These are phyloP conservation scores for Phaeoacremonium minimum DNA, from an alignment of 2,329 filamentous ascomycete species.

Conservation along the genomic window DNA sequence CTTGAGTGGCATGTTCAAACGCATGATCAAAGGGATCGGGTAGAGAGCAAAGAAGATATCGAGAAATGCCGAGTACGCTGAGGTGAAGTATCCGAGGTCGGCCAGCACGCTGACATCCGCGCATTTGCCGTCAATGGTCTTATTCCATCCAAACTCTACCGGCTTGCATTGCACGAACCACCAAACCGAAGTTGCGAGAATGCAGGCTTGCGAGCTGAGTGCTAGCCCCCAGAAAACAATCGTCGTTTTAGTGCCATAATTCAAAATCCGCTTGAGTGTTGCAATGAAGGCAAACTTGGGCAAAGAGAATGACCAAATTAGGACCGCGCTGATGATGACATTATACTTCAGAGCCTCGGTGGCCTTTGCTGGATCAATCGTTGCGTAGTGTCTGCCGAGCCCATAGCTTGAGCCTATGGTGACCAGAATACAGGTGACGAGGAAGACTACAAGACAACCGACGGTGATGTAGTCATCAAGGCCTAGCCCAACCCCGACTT, in stretches of 20 bases:
- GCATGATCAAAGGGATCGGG: conserved; percentile 24
- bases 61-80: conserved; percentile 22
- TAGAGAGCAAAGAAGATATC: conserved; percentile 25
- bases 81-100: conserved; percentile 20
- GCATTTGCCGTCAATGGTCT: conserved; percentile 16
- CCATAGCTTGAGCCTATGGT: conserved; percentile 19
- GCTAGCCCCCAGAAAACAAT: conserved; percentile 23
- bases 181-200: conserved; percentile 22
- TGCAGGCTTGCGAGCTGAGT: conserved; percentile 22
- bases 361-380: conserved; percentile 10
- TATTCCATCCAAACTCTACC: conserved; percentile 19
- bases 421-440: conserved; percentile 21
- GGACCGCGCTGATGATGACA: conserved; percentile 20
- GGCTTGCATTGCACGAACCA: conserved; percentile 23
- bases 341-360: conserved; percentile 21
- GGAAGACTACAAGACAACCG: conserved; percentile 19
- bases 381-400: conserved; percentile 17
- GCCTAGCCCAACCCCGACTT: conserved; percentile 16
- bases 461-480: conserved; percentile 24
- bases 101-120: conserved; percentile 14
- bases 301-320: conserved; percentile 27
- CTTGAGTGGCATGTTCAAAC: conserved; percentile 22
- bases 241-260: conserved; percentile 20
- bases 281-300: conserved; percentile 27
- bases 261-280: conserved; percentile 22